Base-by-base conservation (phyloP, 2,329 filamentous ascomycete species). In the Diaporthe vexans region DNA sequence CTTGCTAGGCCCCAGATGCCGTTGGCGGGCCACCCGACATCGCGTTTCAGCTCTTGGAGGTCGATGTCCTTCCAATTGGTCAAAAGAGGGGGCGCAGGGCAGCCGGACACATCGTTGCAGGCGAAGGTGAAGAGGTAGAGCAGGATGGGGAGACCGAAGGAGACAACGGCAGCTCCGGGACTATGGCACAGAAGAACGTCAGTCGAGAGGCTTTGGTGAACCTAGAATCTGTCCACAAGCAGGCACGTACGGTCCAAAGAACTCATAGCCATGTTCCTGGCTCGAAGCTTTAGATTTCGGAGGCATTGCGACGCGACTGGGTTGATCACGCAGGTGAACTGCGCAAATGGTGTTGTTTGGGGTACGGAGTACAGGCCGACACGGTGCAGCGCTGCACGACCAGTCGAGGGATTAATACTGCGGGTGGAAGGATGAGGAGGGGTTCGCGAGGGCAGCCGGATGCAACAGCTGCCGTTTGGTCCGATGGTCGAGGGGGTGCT, bases 101-200 rank as follows among this genome's bases (percentile, higher is more conserved):
- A 98, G 74, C 97, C 96, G 11, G 94, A 93, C 77, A 97, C 87
- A 82, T 98, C 95, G 85, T 98, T 98, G 89, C 96, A 98, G 79
- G 93, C 87, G 81, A 98, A 97, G 61, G 92, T 89, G 81, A 96
- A 93, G 79, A 92, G 82, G 84, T 97, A 97, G 78, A 95, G 90
- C 77, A 95, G 88, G 56, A 95, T 75, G 0, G 96, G 96, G 0
- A 98, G 91, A 73, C 92, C 92, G 79, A 97, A 93, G 10, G 94
- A 94, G 80, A 98, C 94, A 76, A 85, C 89, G 75, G 93, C 90
- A 48, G 94, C 94, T 73, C 95, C 95, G 56, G 92, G 87, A 72
- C 95, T 97, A 59, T 8, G 72, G 33, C 24, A 21, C 24, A 40
- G 4, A 9, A 51, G 10, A 67, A 19, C 29, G 46, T 67, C n/a